A percentile compares a stretch with the other conserved stretches of the same genome.
Conservation (phyloP, 148 eudicot species). For the Hydrangea macrophylla region DNA sequence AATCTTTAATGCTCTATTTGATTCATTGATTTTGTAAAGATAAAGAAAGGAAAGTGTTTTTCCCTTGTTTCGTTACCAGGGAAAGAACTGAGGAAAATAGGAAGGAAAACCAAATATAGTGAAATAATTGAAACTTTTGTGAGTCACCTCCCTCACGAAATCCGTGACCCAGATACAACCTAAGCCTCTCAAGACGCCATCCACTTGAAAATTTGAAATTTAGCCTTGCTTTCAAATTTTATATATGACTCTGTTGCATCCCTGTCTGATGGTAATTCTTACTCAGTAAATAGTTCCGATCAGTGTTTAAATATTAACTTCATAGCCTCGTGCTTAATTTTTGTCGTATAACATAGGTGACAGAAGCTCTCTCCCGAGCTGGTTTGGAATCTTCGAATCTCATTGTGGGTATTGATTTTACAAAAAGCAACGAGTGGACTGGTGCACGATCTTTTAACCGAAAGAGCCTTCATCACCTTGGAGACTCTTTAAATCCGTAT, state of each 20-base stretch:
- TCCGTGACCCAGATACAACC: too few species aligned
- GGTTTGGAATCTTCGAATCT: conserved; percentile 42
- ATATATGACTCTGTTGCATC: not conserved
- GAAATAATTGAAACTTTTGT: too few species aligned
- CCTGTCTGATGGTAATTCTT: not conserved
- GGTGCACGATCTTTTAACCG: conserved; percentile 27
- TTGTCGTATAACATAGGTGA: conserved; percentile 20
- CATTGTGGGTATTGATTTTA: conserved; percentile 38
- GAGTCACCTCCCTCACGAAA: too few species aligned
- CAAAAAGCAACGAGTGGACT: conserved; percentile 43
- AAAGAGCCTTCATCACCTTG: conserved; percentile 27
- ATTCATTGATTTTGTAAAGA: not conserved
- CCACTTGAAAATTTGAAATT: too few species aligned
- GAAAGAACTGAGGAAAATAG: too few species aligned
- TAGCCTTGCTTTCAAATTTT: too few species aligned
- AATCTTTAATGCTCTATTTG: not conserved
- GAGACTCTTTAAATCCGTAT: conserved; percentile 31
- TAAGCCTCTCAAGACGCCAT: too few species aligned
- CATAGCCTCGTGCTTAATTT: not conserved
- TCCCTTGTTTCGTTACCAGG: too few species aligned
- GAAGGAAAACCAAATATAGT: too few species aligned
- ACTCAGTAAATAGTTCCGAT: not conserved
- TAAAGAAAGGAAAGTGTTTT: too few species aligned
- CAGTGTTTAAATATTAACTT: not conserved
- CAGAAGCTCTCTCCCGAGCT: conserved; percentile 22